Conservation (phyloP, 805 yeast species). For the Debaryomyces tyrocola region DNA sequence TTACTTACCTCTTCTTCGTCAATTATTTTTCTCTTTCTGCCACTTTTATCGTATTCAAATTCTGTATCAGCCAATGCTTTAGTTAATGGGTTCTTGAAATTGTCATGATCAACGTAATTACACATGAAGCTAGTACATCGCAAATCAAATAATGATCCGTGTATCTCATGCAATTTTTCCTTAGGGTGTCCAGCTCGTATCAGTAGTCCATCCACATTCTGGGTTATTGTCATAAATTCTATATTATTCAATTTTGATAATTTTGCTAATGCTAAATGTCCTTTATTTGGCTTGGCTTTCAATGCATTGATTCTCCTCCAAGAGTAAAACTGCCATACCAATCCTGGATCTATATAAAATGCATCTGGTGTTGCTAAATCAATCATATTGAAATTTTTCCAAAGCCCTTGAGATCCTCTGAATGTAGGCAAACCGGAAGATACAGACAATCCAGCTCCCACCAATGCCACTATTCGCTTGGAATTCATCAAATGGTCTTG, state of each 20-base stretch:
- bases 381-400: conserved; percentile 75
- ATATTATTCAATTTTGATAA: conserved; percentile 43
- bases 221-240: conserved; percentile 68
- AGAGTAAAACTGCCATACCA: conserved; percentile 89
- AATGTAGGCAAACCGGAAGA: conserved; percentile 76
- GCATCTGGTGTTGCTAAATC: conserved; percentile 94
- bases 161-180: conserved; percentile 61
- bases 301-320: conserved; percentile 66
- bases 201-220: conserved; percentile 79
- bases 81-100: conserved; percentile 59
- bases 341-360: conserved; percentile 74
- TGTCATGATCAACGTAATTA: conserved; percentile 53
- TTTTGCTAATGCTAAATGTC: conserved; percentile 69
- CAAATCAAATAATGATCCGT: conserved; percentile 74
- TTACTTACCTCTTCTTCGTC: conserved; percentile 8
- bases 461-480: conserved; percentile 57
- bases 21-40: conserved; percentile 12
- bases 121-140: conserved; percentile 78
- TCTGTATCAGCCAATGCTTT: conserved; percentile 47
- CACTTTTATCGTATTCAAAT: conserved; percentile 27
- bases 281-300: conserved; percentile 67
- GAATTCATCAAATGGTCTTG: conserved; percentile 49
- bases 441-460: conserved; percentile 83
- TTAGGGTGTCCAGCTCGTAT: conserved; percentile 62
- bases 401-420: conserved; percentile 69